Evolutionary conservation across 257 asterid species (phyloP).

Genomic region (Primulina huaijiensis): DNA sequence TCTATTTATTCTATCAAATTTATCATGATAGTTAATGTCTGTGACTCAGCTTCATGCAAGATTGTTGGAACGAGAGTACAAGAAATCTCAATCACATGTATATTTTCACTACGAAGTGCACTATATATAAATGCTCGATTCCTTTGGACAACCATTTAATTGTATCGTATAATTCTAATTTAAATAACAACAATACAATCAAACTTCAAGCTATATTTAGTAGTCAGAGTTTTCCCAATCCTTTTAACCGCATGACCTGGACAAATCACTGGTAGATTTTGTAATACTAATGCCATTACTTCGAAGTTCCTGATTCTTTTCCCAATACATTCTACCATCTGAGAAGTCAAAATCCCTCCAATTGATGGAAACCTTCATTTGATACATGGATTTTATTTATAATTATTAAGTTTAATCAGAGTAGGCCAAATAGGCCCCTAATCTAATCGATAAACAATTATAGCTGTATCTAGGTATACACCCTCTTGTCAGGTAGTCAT

Average conservation of each 20-base stretch:
- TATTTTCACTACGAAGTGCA: background rate
- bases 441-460: background rate
- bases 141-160: background rate
- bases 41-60: background rate
- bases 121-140: background rate
- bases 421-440: background rate
- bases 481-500: background rate
- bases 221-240: background rate
- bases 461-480: background rate
- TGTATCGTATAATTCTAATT: background rate
- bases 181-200: conserved; percentile 1
- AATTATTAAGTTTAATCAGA: background rate
- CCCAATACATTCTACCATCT: background rate
- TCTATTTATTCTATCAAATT: background rate
- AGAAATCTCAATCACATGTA: background rate
- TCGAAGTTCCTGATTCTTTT: background rate
- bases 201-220: background rate
- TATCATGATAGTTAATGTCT: background rate
- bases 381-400: background rate
- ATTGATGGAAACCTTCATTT: background rate
- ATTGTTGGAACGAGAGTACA: background rate
- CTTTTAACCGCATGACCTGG: background rate
- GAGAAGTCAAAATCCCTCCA: conserved; percentile 3
- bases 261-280: background rate
- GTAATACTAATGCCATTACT: background rate